Percentiles rank a stretch among this genome's conserved stretches.
These are phyloP conservation scores for Tulasnella sp. DNA, from an alignment of 768 basidiomycete genomes.

Conservation along the genomic window DNA sequence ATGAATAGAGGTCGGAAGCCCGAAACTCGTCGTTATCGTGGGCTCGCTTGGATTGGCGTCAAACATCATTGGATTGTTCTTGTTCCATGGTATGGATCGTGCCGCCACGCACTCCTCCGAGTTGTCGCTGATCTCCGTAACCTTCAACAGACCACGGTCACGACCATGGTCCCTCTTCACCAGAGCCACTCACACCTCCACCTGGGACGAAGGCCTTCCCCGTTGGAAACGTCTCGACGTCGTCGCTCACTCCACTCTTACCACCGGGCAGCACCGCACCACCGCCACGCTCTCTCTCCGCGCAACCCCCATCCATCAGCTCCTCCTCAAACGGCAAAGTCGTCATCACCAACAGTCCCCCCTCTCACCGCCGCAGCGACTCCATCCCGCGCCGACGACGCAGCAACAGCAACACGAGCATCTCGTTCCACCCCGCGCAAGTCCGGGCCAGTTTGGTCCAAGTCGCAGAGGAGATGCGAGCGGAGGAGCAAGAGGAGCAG, in stretches of 20 bases:
- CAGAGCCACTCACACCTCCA: slow-evolving; percentile 20
- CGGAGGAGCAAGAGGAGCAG: slow-evolving; percentile 26
- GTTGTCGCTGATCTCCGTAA: too few relatives aligned
- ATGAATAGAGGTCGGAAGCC: slow-evolving; percentile 78
- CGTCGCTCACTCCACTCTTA: slow-evolving; percentile 12
- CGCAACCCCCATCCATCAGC: neutral
- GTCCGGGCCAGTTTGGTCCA: slow-evolving; percentile 46
- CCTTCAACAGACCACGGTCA: slow-evolving; percentile 55
- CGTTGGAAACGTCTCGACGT: slow-evolving; percentile 22
- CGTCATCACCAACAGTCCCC: neutral
- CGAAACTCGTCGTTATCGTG: slow-evolving; percentile 80
- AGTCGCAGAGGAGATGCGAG: slow-evolving; percentile 66
- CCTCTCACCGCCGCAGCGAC: slow-evolving; percentile 31
- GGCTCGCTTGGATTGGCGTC: slow-evolving; percentile 83
- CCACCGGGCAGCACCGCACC: slow-evolving; percentile 22
- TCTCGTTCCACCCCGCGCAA: slow-evolving; percentile 54
- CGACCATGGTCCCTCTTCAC: slow-evolving; percentile 45
- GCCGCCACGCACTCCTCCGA: too few relatives aligned
- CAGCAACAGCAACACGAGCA: slow-evolving; percentile 44
- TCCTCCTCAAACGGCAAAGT: neutral
- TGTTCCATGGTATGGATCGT: slow-evolving; percentile 78
- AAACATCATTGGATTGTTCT: slow-evolving; percentile 85
- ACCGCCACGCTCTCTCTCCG: slow-evolving; percentile 8
- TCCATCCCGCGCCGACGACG: slow-evolving; percentile 8
- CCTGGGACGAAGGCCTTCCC: slow-evolving; percentile 28